phyloP scores from a whole-genome alignment of 306 rosid species.

The Quercus berberidifolia region DNA sequence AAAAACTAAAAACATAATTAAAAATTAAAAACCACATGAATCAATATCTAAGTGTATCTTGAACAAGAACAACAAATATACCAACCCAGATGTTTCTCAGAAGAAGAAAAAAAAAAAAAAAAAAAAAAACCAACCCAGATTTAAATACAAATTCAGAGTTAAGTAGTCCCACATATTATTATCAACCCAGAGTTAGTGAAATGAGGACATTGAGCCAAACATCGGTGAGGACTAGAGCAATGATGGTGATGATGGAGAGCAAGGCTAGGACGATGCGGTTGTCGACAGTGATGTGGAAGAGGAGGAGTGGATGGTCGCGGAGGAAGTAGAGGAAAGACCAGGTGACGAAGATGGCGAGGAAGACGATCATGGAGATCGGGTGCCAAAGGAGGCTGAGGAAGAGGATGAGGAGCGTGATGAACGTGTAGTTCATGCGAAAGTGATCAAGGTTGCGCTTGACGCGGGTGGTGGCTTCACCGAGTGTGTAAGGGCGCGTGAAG shows the following conservation, averaged over 20 bases:
- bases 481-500: constrained; percentile 47
- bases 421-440: constrained; percentile 68
- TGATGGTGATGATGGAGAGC: constrained; percentile 47
- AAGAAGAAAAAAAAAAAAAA: too few relatives aligned
- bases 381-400: constrained; percentile 83
- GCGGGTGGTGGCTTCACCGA: constrained; percentile 48
- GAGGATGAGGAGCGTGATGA: constrained; percentile 39
- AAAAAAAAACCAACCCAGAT: too few relatives aligned
- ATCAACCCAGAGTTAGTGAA: constrained; percentile 8
- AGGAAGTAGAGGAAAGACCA: constrained; percentile 69
- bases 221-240: constrained; percentile 45
- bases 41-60: too few relatives aligned
- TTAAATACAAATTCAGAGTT: too few relatives aligned
- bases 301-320: constrained; percentile 41
- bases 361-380: constrained; percentile 65
- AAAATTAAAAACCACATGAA: too few relatives aligned
- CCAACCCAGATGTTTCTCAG: too few relatives aligned
- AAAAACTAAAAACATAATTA: too few relatives aligned
- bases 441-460: constrained; percentile 49
- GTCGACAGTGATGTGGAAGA: constrained; percentile 39
- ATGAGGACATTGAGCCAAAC: constrained; percentile 68
- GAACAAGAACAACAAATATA: too few relatives aligned
- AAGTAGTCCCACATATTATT: too few relatives aligned
- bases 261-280: constrained; percentile 42
- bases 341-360: constrained; percentile 50